Base-by-base conservation (phyloP, 2,329 filamentous ascomycete genomes). In the Trichoderma breve region DNA sequence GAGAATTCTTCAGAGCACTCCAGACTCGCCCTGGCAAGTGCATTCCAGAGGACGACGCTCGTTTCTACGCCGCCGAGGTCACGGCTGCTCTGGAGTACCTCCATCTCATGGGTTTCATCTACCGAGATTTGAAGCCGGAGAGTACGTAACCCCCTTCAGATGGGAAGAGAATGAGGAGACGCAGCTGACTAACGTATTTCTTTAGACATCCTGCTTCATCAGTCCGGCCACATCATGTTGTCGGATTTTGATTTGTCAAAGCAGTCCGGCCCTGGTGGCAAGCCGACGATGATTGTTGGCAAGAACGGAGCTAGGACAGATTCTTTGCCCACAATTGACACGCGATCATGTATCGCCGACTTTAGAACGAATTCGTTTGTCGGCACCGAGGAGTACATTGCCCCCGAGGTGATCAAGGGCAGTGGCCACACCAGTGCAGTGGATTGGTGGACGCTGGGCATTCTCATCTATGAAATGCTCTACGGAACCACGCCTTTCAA, bases 221-320 rank as follows among this genome's bases (percentile, higher is more conserved):
- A 99, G 82, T 98, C 96, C n/a, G 96, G 96, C 18, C 96, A 99
- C 82, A 99, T 99, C 77, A 99, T 99, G 96, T 88, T 99, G 81
- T 98, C 96, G 73, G 96, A 99, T 84, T 99, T 99, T 82, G 96
- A 99, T 82, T 84, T 99, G 74, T 98, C 95, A 11, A 99, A 99
- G 83, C 96, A 99, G 83, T 99, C 96, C 7, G 96, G 97, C 76
- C 91, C 93, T 18, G 96, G 95, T 79, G 96, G 96, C 84, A 95
- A 95, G 79, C 96, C 96, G 63, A 98, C 95, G 28, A 98, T 99
- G 95, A 98, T 99, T 78, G 88, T 98, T 73, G 93, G 93, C 76
- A 94, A 93, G 81, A 95, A 93, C 76, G 95, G 95, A 68, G 91
- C 94, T 51, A 95, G 94, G 70, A 92, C 93, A 8, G 94, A 91